Evolutionary conservation across 139 green algal species (phyloP).

Genomic region (Coelastrella sp.): DNA sequence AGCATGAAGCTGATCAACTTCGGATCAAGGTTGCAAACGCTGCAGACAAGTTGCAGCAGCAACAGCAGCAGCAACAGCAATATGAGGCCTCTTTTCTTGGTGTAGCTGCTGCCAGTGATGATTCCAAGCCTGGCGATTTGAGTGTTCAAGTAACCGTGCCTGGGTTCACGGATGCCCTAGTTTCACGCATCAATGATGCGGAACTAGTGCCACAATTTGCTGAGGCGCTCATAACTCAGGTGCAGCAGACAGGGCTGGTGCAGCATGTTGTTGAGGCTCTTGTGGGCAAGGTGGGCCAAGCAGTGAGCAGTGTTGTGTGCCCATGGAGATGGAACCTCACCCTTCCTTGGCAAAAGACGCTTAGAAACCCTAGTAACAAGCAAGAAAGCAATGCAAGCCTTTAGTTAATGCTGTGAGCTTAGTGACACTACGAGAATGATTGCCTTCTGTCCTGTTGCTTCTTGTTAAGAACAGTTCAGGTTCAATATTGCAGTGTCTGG

Average conservation of each 20-base stretch:
- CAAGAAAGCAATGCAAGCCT: no score
- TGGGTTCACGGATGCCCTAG: slow-evolving; percentile 33
- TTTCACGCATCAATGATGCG: neutral
- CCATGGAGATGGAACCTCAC: slow-evolving; percentile 17
- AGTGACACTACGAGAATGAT: no score
- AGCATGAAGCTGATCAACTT: neutral
- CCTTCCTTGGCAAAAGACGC: neutral
- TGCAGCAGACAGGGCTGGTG: slow-evolving; percentile 19
- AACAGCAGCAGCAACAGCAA: slow-evolving; percentile 32
- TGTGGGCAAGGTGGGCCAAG: neutral
- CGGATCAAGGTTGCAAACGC: neutral
- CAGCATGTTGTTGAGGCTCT: neutral
- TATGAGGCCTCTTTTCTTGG: neutral
- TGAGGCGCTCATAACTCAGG: slow-evolving; percentile 2
- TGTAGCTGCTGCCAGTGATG: neutral
- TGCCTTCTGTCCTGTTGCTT: no score
- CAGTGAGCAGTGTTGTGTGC: neutral
- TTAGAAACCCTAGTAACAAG: no score
- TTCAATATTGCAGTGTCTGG: no score
- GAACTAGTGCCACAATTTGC: slow-evolving; percentile 38
- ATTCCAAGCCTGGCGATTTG: neutral
- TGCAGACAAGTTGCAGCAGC: neutral
- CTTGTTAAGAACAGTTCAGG: no score
- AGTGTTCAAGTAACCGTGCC: slow-evolving; percentile 35
- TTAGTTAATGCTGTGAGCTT: no score